Base-by-base conservation (phyloP, 1,284 basidiomycete species). In the Cystobasidium sp. region DNA sequence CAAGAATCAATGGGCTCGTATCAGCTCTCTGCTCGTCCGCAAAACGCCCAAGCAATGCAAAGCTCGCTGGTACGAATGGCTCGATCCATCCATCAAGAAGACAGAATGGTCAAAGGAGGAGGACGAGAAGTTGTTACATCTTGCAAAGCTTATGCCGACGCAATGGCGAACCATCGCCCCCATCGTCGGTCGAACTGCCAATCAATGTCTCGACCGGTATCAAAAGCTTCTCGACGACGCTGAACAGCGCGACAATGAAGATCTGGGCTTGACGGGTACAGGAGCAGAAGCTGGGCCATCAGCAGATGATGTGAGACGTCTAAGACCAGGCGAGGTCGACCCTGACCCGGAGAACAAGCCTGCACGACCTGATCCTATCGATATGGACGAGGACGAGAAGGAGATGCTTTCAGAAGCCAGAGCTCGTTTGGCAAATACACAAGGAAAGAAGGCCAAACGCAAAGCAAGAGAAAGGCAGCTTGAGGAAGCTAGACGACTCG, bases 321-420 rank as follows among this genome's bases (percentile, higher is more conserved):
- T 99, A 75, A 87, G 94, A 67, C 94, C 95, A 5, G 97, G 97
- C 68, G 97, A 99, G 85, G 96, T 99, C 79, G 97, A 99, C 82
- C 95, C 97, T 1, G 95, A 99, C 84, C 97, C 97, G 1, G 97
- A 99, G 83, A 97, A 96, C 12, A 96, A 97, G 82, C 93, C 97
- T 62, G 97, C 97, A 1, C 87, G 96, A 41, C 97, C 97, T 6
- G 97, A 99, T 85, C 96, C 97, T 6, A 97, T 99, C 80, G 97
- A 99, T 84, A 99, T 99, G 97, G 97, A 99, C 83, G 97, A 99
- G 83, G 97, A 96, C 81, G 97, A 99, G 83, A 99, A 99, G 89
- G 97, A 99, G 83, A 99, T 99, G 97, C 86, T 99, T 78, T 98
- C 95, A 6, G 97, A 99, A 83, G 97, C 97, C 63, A 90, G 97